phyloP scores from a whole-genome alignment of 306 rosid genomes.

The Senna tora region DNA sequence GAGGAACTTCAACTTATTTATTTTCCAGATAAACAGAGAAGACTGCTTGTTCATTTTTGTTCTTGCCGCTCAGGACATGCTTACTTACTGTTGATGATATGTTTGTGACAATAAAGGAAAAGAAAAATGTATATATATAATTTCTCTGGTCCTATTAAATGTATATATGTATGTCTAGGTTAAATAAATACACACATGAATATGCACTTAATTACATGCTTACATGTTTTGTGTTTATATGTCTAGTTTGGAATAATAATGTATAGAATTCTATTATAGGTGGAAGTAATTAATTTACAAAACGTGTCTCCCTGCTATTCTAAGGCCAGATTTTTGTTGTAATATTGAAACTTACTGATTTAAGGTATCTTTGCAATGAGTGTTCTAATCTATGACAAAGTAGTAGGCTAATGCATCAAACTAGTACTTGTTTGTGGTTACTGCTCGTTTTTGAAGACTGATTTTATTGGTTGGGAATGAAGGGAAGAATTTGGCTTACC shows the following conservation, averaged over 20 bases:
- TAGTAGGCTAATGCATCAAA: constrained; percentile 4
- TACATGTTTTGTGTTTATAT: background rate
- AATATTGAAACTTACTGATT: constrained; percentile 14
- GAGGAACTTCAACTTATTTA: background rate
- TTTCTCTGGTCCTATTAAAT: constrained; percentile 9
- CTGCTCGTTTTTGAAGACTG: constrained; percentile 24
- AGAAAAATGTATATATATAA: background rate
- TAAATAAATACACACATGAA: background rate
- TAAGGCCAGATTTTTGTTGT: background rate
- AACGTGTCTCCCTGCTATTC: background rate
- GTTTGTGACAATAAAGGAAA: background rate
- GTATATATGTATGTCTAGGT: background rate
- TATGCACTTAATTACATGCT: background rate
- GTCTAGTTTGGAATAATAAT: constrained; percentile 16
- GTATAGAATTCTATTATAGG: background rate
- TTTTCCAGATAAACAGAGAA: background rate
- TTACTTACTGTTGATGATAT: background rate
- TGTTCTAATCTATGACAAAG: background rate
- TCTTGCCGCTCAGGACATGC: background rate
- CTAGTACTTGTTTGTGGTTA: constrained; percentile 20
- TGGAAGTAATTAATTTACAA: constrained; percentile 1
- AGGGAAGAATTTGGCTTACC: constrained; percentile 90
- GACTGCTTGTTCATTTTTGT: background rate
- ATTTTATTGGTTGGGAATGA: constrained; percentile 38
- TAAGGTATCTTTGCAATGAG: constrained; percentile 20